Evolutionary conservation across 768 basidiomycete genomes (phyloP).

Genomic region (Hygrophoropsis aurantiaca): DNA sequence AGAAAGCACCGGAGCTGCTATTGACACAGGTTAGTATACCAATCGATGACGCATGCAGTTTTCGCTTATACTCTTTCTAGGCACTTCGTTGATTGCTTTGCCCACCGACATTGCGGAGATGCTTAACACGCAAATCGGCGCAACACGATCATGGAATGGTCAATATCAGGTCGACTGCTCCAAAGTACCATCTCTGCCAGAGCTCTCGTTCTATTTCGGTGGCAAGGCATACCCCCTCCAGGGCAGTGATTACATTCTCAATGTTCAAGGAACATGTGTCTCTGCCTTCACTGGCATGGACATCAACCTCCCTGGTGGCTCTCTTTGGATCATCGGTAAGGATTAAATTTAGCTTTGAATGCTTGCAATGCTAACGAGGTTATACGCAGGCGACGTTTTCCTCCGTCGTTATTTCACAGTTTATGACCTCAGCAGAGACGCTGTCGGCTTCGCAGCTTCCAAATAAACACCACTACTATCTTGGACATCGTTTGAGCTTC

Average conservation of each 20-base stretch:
- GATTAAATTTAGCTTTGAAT: constrained; percentile 2
- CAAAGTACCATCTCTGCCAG: constrained; percentile 81
- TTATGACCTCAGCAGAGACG: constrained; percentile 76
- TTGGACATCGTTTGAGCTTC: no score
- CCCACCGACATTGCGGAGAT: constrained; percentile 97
- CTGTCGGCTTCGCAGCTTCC: constrained; percentile 79
- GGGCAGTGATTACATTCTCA: constrained; percentile 85
- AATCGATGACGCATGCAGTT: no score
- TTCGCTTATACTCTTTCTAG: no score
- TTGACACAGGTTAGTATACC: constrained; percentile 80
- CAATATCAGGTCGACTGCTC: constrained; percentile 91
- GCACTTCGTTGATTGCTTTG: constrained; percentile 91
- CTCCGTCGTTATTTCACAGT: constrained; percentile 90
- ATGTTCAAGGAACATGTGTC: constrained; percentile 91
- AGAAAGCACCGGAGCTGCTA: constrained; percentile 91
- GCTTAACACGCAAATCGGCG: constrained; percentile 94
- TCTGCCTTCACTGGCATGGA: constrained; percentile 92
- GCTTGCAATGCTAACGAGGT: constrained; percentile 2
- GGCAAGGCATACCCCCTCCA: constrained; percentile 79
- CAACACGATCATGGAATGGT: constrained; percentile 92
- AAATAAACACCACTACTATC: not conserved
- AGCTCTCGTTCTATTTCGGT: constrained; percentile 79
- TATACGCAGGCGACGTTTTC: constrained; percentile 73
- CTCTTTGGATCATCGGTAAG: constrained; percentile 89
- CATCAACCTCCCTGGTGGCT: constrained; percentile 75